These are phyloP conservation scores for Cyberlindnera mycetangii DNA, from an alignment of 805 yeast species.

Conservation along the genomic window DNA sequence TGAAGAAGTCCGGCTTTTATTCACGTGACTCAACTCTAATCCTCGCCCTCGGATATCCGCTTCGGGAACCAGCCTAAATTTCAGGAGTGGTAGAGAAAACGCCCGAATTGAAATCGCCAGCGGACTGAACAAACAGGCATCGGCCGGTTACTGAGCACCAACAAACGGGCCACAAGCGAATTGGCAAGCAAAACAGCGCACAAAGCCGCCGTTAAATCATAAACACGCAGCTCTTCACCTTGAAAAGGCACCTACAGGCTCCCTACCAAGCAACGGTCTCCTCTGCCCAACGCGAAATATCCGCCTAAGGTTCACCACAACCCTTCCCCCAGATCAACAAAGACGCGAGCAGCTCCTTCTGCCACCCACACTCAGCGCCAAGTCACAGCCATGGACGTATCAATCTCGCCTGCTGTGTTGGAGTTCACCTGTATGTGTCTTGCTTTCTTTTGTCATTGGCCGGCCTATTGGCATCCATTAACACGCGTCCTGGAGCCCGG, in stretches of 20 bases:
- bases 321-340: constrained; percentile 5
- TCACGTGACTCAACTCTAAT: background rate
- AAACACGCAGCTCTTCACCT: background rate
- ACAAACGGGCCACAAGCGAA: background rate
- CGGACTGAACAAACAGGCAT: background rate
- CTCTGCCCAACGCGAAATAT: constrained; percentile 1
- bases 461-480: too few relatives aligned
- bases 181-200: background rate
- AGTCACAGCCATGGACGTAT: constrained; percentile 37
- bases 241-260: too few relatives aligned
- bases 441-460: background rate
- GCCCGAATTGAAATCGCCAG: constrained; percentile 12
- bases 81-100: constrained; percentile 7
- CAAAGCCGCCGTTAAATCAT: background rate
- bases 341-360: background rate
- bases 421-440: constrained; percentile 72
- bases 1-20: background rate
- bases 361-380: background rate
- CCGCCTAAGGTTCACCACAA: background rate
- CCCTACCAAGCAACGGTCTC: too few relatives aligned
- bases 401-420: constrained; percentile 67
- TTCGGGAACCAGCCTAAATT: constrained; percentile 1
- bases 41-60: background rate
- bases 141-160: background rate
- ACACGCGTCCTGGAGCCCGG: too few relatives aligned